phyloP scores from a whole-genome alignment of 371 early-diverging fungal genomes.

The Cladochytrium tenue region DNA sequence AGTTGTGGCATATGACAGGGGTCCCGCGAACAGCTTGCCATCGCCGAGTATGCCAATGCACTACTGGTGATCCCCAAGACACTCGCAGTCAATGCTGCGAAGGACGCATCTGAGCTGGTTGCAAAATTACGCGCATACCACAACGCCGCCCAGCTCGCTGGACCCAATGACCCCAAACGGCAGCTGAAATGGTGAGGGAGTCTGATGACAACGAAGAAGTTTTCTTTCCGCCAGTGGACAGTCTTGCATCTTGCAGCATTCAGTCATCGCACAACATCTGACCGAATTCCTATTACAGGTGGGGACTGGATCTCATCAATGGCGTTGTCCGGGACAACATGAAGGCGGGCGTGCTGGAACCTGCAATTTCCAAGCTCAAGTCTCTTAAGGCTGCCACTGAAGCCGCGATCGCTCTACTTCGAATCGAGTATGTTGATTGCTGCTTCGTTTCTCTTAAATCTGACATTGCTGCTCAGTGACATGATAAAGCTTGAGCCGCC shows the following conservation, averaged over 20 bases:
- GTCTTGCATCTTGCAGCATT: too few relatives aligned
- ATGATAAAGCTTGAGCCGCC: constrained; percentile 80
- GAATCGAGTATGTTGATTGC: constrained; percentile 78
- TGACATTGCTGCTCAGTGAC: constrained; percentile 54
- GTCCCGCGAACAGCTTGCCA: constrained; percentile 94
- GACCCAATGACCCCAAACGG: constrained; percentile 65
- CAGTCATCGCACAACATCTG: not conserved
- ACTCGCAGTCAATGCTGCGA: constrained; percentile 98
- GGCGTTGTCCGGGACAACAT: constrained; percentile 96
- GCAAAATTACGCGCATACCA: constrained; percentile 95
- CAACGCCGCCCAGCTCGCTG: constrained; percentile 71
- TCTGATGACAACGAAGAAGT: constrained; percentile 11
- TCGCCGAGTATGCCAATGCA: constrained; percentile 97
- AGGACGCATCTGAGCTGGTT: constrained; percentile 96
- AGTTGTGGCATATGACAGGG: constrained; percentile 41
- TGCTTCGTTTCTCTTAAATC: not conserved
- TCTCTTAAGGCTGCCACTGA: constrained; percentile 99
- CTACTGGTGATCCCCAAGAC: constrained; percentile 97
- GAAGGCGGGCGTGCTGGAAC: constrained; percentile 97
- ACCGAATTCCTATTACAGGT: constrained; percentile 19
- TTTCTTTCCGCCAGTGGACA: not conserved
- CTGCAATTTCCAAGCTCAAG: constrained; percentile 98
- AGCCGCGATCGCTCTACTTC: constrained; percentile 98
- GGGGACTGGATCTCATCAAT: constrained; percentile 92
- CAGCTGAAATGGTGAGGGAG: constrained; percentile 68